Evolutionary conservation across 352 stramenopile genomes (phyloP), one percentile per base, ranked within the genome.

Genomic region (Globisporangium solare): DNA sequence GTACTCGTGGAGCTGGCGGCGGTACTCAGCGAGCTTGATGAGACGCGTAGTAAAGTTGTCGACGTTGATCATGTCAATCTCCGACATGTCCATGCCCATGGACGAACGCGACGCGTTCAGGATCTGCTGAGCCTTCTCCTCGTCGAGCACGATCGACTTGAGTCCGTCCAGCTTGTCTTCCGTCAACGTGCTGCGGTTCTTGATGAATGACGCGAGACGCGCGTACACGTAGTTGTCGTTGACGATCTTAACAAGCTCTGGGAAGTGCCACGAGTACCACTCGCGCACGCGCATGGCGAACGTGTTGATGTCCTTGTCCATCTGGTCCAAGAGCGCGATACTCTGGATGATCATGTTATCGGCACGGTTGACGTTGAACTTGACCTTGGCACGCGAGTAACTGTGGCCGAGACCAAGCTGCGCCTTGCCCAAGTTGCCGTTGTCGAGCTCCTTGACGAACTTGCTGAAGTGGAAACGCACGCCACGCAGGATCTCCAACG

Each of bases 291-390:
- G 89, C 98, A 99, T 99, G 51, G 97, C 94, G 73, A 99, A 99
- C 51, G 97, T 99, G 79, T 99, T 99, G 52, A 99, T 90, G 79
- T 99, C 98, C 86, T 99, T 99, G 83, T 99, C 98, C 83, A 99
- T 88, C 66, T 99, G 97, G 83, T 99, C 97, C 14, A 99, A 80
- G 21, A 99, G 82, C 60, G 91, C 96, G 72, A 99, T 99, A 37
- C 89, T 94, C 79, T 99, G 98, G 75, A 99, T 99, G 73, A 99
- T 99, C 98, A 99, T 99, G 77, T 99, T 99, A 74, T 99, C 98
- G 18, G 94, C 95, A 45, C 97, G 86, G 73, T 98, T 98, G 52
- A 99, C 97, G 79, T 99, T 99, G 78, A 99, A 99, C 88, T 99
- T 99, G 51, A 96, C 86, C 85, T 99, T 98, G 56, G 86, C 94